Evolutionary conservation across 768 basidiomycete genomes (phyloP), one percentile per base, ranked within the genome.

Genomic region (Auricularia cornea): DNA sequence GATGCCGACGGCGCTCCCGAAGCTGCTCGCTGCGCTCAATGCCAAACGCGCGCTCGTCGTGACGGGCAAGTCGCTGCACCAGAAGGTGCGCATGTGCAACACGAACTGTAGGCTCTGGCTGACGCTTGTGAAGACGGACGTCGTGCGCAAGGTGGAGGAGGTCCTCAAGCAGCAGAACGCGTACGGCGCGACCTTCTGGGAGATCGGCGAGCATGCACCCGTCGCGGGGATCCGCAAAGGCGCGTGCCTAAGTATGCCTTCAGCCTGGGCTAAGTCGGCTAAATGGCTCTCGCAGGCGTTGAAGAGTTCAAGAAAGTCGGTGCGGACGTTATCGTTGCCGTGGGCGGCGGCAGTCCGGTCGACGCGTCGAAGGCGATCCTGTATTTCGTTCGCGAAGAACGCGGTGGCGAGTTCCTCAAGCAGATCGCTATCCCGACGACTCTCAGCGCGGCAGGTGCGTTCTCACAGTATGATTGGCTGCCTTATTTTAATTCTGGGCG

Each of bases 341-440:
- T 92, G 51, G 91, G 91, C 2, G 90, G 91, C 28, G 91, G 90
- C 59, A 91, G 89, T 1, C 89, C 90, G 14, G 78, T 92, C 63
- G 91, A 92, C 71, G 89, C 87, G 1, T 76, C 87, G 26, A 92
- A 93, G 70, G 85, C 84, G 0, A 87, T 92, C 31, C 70, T 87
- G 8, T 86, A 84, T 71, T 79, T 82, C 60, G 74, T 85, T 33
- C 84, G 88, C 66, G 73, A 85, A 64, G 82, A 85, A 64, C 72
- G 67, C 2, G 84, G 83, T 2, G 83, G 81, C 1, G 73, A 74
- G 3, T 84, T 80, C 59, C 72, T 83, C 59, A 79, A 74, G 23
- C 89, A 91, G 67, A 89, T 93, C 60, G 87, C 90, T 18, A 86
- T 92, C 63, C 91, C 91, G 0, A 93, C 90, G 6, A 91, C 90